Percentiles rank a stretch among this genome's conserved stretches.
phyloP scores from a whole-genome alignment of 352 stramenopile genomes.

The Phytopythium cucurbitacearum region DNA sequence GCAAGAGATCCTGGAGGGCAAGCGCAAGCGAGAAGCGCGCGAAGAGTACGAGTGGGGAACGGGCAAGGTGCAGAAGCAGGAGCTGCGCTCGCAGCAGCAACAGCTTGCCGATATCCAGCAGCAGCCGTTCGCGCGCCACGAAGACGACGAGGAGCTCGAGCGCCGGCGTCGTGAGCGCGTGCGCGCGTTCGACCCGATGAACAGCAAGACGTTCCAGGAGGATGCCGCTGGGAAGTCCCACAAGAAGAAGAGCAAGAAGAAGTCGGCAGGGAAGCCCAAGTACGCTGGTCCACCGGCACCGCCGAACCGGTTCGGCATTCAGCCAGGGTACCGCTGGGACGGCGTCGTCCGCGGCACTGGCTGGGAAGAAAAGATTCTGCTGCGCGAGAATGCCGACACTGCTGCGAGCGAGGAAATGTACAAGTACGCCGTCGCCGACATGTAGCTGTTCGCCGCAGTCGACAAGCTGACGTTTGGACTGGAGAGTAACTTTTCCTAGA shows the following conservation, averaged over 20 bases:
- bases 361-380: constrained; percentile 94
- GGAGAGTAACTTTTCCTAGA: background rate
- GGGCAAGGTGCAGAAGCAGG: constrained; percentile 74
- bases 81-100: constrained; percentile 49
- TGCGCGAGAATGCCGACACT: constrained; percentile 59
- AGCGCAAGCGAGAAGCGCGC: constrained; percentile 64
- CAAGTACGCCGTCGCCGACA: constrained; percentile 76
- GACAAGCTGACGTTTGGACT: background rate
- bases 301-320: constrained; percentile 87
- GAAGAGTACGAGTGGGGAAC: constrained; percentile 86
- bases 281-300: constrained; percentile 71
- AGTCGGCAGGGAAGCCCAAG: constrained; percentile 38
- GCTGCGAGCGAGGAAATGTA: constrained; percentile 73
- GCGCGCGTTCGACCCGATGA: constrained; percentile 72
- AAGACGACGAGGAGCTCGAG: constrained; percentile 73
- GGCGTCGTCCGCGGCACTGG: constrained; percentile 95
- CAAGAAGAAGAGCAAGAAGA: constrained; percentile 37
- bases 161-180: constrained; percentile 46
- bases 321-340: constrained; percentile 98
- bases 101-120: constrained; percentile 63
- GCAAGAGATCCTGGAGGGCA: constrained; percentile 73
- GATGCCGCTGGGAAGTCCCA: constrained; percentile 26
- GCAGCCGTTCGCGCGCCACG: constrained; percentile 56
- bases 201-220: constrained; percentile 74
- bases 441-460: constrained; percentile 35